A percentile compares a stretch with the other conserved stretches of the same genome.
Evolutionary conservation across 768 basidiomycete genomes (phyloP).

Genomic region (Hydnomerulius pinastri): DNA sequence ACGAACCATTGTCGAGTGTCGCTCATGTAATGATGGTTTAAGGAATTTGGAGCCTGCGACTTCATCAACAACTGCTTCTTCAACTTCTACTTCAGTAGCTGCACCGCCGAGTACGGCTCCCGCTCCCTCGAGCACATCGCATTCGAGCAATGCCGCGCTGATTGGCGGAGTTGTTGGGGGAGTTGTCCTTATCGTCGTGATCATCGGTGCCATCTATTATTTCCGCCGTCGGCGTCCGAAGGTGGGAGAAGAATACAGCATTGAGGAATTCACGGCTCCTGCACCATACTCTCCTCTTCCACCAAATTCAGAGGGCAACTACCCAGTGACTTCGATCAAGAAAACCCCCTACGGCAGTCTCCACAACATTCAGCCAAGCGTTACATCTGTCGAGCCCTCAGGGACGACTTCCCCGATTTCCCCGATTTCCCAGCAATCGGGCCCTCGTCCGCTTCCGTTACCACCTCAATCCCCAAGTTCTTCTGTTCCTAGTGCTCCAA

Average conservation of each 20-base stretch:
- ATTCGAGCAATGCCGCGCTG: neutral
- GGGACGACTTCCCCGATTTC: neutral
- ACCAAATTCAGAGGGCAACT: neutral
- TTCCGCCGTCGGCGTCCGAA: neutral
- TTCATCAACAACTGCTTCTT: neutral
- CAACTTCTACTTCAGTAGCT: too few species aligned
- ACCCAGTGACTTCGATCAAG: neutral
- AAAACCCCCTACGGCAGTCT: neutral
- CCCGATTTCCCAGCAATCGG: neutral
- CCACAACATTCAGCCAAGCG: neutral
- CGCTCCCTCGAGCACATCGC: neutral
- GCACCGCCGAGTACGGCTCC: neutral
- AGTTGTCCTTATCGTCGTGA: neutral
- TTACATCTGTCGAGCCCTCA: neutral
- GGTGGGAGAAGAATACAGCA: neutral
- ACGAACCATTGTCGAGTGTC: neutral
- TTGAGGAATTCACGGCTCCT: neutral
- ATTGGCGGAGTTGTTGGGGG: constrained; percentile 2
- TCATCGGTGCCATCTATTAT: neutral
- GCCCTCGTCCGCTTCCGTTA: neutral
- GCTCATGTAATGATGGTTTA: neutral
- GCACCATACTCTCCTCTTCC: neutral
- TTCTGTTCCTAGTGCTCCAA: neutral
- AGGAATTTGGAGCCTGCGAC: neutral
- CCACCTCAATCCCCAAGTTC: neutral